Percentiles rank a stretch among this genome's conserved stretches.
phyloP scores from a whole-genome alignment of 441 rosid genomes.

The Francoa sonchifolia region DNA sequence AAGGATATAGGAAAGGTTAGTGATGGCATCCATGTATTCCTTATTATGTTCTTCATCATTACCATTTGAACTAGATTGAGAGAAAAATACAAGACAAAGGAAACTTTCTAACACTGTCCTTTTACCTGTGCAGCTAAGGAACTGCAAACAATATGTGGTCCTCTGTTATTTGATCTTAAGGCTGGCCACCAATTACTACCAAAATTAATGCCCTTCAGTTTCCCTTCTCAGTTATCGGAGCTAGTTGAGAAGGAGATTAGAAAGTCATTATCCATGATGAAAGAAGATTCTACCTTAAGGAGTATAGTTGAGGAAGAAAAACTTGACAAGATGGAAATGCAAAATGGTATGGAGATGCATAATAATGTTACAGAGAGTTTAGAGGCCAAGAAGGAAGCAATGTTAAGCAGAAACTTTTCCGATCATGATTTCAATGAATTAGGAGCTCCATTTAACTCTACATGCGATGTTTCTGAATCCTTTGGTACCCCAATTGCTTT shows the following conservation, averaged over 20 bases:
- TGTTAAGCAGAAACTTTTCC: conserved; percentile 49
- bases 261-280: conserved; percentile 29
- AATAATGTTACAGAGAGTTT: conserved; percentile 25
- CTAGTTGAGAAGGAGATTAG: conserved; percentile 61
- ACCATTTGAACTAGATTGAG: not conserved
- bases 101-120: conserved; percentile 5
- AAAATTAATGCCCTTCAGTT: conserved; percentile 48
- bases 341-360: conserved; percentile 20
- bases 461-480: conserved; percentile 27
- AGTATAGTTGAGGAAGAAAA: conserved; percentile 28
- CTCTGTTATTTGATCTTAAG: conserved; percentile 40
- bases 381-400: conserved; percentile 69
- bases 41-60: conserved; percentile 1
- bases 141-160: conserved; percentile 14
- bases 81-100: not conserved
- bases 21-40: conserved; percentile 4
- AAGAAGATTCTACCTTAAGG: conserved; percentile 24
- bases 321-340: conserved; percentile 24
- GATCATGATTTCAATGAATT: conserved; percentile 32
- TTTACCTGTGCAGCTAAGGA: conserved; percentile 31
- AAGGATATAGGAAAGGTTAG: conserved; percentile 42
- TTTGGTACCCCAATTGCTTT: conserved; percentile 33
- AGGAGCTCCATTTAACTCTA: conserved; percentile 20
- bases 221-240: conserved; percentile 71
- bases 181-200: conserved; percentile 52